A percentile compares a stretch with the other conserved stretches of the same genome.
Conservation (phyloP, 2,329 filamentous ascomycete species). For the Akanthomyces uredinophilus region DNA sequence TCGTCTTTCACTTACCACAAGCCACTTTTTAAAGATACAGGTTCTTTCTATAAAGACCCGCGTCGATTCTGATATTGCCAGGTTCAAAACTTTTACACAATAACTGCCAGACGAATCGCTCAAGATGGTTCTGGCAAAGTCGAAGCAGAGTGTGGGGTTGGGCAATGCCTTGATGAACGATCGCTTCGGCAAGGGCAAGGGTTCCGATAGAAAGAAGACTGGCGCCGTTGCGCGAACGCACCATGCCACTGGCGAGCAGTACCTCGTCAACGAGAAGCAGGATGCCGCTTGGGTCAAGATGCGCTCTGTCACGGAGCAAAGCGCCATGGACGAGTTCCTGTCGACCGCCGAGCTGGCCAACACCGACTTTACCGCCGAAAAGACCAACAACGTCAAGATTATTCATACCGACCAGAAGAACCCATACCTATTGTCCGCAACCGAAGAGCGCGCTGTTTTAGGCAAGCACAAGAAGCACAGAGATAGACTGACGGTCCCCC, state of each 20-base stretch:
- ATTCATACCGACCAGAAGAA: conserved; percentile 96
- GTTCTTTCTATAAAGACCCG: not conserved
- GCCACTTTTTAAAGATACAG: not conserved
- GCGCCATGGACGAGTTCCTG: conserved; percentile 91
- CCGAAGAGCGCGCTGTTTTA: conserved; percentile 72
- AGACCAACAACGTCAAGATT: conserved; percentile 98
- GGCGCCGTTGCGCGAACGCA: conserved; percentile 60
- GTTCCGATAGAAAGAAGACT: conserved; percentile 69
- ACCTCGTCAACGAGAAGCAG: conserved; percentile 84
- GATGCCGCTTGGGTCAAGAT: conserved; percentile 98
- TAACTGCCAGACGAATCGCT: conserved; percentile 18
- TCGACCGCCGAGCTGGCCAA: conserved; percentile 94
- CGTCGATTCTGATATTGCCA: not conserved
- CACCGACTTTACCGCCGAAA: conserved; percentile 97
- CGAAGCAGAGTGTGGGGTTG: conserved; percentile 89
- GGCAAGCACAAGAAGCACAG: conserved; percentile 81
- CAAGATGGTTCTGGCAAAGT: conserved; percentile 69
- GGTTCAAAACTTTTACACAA: not conserved
- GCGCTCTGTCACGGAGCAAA: conserved; percentile 97
- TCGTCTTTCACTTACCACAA: conserved; percentile 13
- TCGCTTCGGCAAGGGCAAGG: conserved; percentile 91
- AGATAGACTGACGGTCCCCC: conserved; percentile 76
- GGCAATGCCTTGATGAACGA: conserved; percentile 99
- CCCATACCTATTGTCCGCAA: conserved; percentile 80
- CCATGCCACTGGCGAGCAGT: conserved; percentile 77